Percentiles rank a stretch among this genome's conserved stretches.
Conservation (phyloP, 306 rosid species). For the Fragaria iinumae region DNA sequence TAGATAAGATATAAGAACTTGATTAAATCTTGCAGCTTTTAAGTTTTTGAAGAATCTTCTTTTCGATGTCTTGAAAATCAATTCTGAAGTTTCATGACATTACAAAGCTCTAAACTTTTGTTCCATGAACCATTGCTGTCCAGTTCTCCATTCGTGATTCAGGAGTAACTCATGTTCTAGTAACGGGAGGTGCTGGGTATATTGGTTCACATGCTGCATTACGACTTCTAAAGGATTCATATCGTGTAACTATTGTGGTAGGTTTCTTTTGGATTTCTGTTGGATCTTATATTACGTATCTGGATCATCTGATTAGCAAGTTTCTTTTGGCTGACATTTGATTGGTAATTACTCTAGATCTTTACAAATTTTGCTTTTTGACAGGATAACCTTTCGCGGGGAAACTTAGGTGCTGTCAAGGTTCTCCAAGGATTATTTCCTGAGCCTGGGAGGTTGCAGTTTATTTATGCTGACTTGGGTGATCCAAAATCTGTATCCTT, state of each 20-base stretch:
- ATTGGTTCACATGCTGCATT: conserved; percentile 92
- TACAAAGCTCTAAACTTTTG: background rate
- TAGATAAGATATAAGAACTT: background rate
- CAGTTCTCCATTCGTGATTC: conserved; percentile 75
- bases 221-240: conserved; percentile 69
- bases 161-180: conserved; percentile 85
- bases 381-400: conserved; percentile 90
- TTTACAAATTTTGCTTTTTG: conserved; percentile 19
- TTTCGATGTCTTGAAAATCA: background rate
- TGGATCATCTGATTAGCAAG: conserved; percentile 13
- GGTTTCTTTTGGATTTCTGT: conserved; percentile 18
- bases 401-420: conserved; percentile 89
- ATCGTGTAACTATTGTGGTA: conserved; percentile 98
- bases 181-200: conserved; percentile 97
- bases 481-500: conserved; percentile 83
- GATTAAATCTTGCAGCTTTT: background rate
- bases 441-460: conserved; percentile 92
- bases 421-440: conserved; percentile 81
- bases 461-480: conserved; percentile 91
- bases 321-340: conserved; percentile 4
- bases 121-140: conserved; percentile 15
- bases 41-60: background rate
- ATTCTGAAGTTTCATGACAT: background rate
- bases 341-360: conserved; percentile 2
- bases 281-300: background rate